phyloP scores from a whole-genome alignment of 73 alveolate species.

The Tetrahymena elliotti region DNA sequence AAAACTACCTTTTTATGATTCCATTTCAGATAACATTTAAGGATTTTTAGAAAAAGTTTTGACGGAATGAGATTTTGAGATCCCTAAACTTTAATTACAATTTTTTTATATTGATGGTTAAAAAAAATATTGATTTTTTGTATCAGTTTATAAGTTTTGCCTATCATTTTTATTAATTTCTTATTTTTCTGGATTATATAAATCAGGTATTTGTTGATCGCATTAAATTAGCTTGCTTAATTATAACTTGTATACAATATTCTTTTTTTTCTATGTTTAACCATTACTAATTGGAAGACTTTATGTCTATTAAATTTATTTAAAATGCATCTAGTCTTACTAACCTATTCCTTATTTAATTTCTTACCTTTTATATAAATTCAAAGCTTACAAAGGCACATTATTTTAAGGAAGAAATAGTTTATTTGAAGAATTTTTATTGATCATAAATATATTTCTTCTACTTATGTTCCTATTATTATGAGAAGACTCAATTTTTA shows the following conservation, averaged over 20 bases:
- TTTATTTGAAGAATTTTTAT: background rate
- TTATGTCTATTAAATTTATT: no score
- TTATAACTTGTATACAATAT: background rate
- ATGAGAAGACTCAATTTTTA: background rate
- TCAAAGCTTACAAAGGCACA: background rate
- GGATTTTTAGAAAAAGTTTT: background rate
- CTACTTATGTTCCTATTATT: background rate
- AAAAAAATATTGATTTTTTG: background rate
- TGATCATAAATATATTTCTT: no score
- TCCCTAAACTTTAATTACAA: background rate
- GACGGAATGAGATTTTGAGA: background rate
- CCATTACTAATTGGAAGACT: background rate
- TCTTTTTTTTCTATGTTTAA: background rate
- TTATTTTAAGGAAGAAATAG: background rate
- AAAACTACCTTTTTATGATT: background rate
- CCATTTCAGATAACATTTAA: background rate
- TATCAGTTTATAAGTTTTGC: background rate
- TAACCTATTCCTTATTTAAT: background rate
- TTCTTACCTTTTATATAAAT: background rate
- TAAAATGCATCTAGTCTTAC: background rate
- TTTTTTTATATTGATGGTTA: no score
- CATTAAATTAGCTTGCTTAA: background rate
- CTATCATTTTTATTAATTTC: background rate
- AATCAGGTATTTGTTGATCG: background rate
- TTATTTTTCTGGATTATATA: background rate